Percentiles rank a stretch among this genome's conserved stretches.
Conservation (phyloP, 202 grass and related monocot species). For the Dendrocalamus latiflorus region DNA sequence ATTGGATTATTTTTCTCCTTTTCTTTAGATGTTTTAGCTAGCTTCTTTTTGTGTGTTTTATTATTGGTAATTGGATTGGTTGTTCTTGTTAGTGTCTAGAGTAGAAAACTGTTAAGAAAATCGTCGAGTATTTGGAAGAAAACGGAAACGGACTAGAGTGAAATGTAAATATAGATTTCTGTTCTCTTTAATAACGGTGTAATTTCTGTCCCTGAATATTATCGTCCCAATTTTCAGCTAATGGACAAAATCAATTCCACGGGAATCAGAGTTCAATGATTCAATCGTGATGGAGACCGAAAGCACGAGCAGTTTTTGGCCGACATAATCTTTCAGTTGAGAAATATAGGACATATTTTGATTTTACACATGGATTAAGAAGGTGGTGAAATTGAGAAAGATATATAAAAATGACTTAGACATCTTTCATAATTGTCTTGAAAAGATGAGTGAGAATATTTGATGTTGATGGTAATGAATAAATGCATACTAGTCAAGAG, state of each 20-base stretch:
- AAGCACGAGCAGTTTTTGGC: not conserved
- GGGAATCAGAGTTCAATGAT: slow-evolving; percentile 6
- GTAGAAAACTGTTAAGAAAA: not conserved
- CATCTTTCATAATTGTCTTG: too few species aligned
- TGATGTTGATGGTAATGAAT: too few species aligned
- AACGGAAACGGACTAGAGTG: not conserved
- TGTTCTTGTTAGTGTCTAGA: not conserved
- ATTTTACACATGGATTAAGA: too few species aligned
- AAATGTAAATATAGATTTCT: slow-evolving; percentile 17
- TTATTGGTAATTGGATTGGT: not conserved
- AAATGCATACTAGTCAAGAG: too few species aligned
- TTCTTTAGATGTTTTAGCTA: not conserved
- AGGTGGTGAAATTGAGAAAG: too few species aligned
- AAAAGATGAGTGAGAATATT: too few species aligned
- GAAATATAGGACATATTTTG: too few species aligned
- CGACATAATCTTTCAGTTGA: too few species aligned
- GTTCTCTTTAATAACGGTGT: not conserved
- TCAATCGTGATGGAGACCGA: not conserved
- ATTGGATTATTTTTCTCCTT: not conserved
- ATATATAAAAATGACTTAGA: too few species aligned
- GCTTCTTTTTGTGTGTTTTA: not conserved
- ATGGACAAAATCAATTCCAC: not conserved
- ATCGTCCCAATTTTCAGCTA: not conserved
- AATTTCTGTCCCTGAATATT: not conserved
- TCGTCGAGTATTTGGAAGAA: not conserved